Percentiles rank a stretch among this genome's conserved stretches.
Evolutionary conservation across 495 filamentous ascomycete genomes (phyloP).

Genomic region (Aspergillus kassunensis): DNA sequence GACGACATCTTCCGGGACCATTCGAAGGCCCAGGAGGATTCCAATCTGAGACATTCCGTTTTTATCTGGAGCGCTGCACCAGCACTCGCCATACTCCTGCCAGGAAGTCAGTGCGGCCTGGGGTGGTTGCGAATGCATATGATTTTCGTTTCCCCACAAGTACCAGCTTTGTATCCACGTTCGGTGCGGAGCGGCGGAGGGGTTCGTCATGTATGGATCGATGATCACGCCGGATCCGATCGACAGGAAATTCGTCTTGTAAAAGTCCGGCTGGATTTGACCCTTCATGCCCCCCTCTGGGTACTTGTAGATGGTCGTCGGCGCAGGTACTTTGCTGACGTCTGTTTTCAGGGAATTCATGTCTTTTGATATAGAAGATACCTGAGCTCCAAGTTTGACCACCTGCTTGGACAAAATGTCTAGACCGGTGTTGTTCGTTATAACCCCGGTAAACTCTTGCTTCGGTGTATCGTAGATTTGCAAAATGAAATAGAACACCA

Average conservation of each 20-base stretch:
- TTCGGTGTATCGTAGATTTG: too few species aligned
- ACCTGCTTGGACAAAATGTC: constrained; percentile 29
- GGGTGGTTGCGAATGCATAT: constrained; percentile 18
- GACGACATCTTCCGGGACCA: constrained; percentile 45
- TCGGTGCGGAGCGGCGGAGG: constrained; percentile 19
- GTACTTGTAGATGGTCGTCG: constrained; percentile 16
- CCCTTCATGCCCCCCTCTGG: background rate
- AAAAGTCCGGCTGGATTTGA: constrained; percentile 7
- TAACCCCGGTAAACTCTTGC: too few species aligned
- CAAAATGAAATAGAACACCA: too few species aligned
- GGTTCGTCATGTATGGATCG: constrained; percentile 33
- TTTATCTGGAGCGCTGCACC: constrained; percentile 37
- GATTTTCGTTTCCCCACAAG: background rate
- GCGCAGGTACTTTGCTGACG: constrained; percentile 15
- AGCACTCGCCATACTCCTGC: constrained; percentile 47
- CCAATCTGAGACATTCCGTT: constrained; percentile 38
- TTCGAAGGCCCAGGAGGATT: constrained; percentile 29
- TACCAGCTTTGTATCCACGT: constrained; percentile 8
- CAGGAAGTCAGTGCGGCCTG: constrained; percentile 34
- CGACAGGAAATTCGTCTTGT: constrained; percentile 38
- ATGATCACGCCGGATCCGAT: constrained; percentile 31
- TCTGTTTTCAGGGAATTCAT: constrained; percentile 26
- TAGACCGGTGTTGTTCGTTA: constrained; percentile 22
- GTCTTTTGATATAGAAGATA: constrained; percentile 37
- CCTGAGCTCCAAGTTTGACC: constrained; percentile 26